Conservation (phyloP, 306 rosid species). For the Cicer arietinum region DNA sequence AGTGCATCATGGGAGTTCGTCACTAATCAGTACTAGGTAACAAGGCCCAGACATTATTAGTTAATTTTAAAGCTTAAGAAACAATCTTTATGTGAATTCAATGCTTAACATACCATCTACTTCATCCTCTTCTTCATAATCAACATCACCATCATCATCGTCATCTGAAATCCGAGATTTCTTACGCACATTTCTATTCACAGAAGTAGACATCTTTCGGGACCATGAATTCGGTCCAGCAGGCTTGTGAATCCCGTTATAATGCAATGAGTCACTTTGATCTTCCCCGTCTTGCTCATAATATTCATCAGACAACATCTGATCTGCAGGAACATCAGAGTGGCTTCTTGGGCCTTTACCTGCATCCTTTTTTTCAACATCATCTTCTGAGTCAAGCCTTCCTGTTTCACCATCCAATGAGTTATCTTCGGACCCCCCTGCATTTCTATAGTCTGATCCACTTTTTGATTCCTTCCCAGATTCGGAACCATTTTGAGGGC, state of each 20-base stretch:
- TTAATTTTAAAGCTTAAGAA: conserved; percentile 36
- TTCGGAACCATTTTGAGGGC: conserved; percentile 70
- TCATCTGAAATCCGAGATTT: conserved; percentile 62
- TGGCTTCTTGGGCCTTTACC: conserved; percentile 73
- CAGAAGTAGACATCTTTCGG: conserved; percentile 56
- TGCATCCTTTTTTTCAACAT: conserved; percentile 61
- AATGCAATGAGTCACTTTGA: conserved; percentile 69
- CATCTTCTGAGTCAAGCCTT: conserved; percentile 82
- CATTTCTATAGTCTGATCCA: conserved; percentile 71
- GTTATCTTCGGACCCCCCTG: conserved; percentile 72
- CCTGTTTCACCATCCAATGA: conserved; percentile 72
- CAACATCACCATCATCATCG: conserved; percentile 71
- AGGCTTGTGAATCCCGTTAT: conserved; percentile 58
- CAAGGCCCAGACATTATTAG: conserved; percentile 1
- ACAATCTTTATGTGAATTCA: conserved; percentile 35
- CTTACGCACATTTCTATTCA: conserved; percentile 51
- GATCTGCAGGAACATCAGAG: conserved; percentile 88
- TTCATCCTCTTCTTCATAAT: conserved; percentile 93
- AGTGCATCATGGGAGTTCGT: conserved; percentile 31
- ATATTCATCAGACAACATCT: conserved; percentile 97
- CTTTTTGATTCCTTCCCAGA: conserved; percentile 84
- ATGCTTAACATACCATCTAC: conserved; percentile 69
- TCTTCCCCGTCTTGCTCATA: conserved; percentile 98
- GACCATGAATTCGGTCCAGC: conserved; percentile 67
- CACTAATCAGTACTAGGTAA: conserved; percentile 27